phyloP scores from a whole-genome alignment of 305 asterid species.

The Ilex paraguariensis region DNA sequence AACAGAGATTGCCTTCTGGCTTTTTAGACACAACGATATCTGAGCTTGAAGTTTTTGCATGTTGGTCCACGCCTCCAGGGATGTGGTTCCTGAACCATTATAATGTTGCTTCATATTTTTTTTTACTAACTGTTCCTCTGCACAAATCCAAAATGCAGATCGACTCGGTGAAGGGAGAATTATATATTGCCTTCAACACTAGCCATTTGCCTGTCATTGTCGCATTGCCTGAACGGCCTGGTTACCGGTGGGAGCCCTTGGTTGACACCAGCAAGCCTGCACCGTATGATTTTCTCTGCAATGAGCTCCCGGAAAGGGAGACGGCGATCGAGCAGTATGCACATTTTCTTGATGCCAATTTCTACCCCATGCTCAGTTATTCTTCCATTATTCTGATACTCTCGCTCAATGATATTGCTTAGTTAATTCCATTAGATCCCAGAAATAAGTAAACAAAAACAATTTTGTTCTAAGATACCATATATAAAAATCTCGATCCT shows the following conservation, averaged over 20 bases:
- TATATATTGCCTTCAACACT: constrained; percentile 75
- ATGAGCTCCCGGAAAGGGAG: constrained; percentile 44
- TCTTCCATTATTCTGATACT: constrained; percentile 73
- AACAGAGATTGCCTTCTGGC: too few relatives aligned
- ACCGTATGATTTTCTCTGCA: constrained; percentile 68
- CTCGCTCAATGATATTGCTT: constrained; percentile 29
- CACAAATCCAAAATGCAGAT: constrained; percentile 26
- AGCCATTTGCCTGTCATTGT: constrained; percentile 68
- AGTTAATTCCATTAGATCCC: background rate
- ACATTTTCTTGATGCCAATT: constrained; percentile 77
- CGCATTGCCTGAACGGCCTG: constrained; percentile 71
- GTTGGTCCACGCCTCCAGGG: too few relatives aligned
- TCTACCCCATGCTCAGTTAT: constrained; percentile 91
- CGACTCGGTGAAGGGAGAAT: constrained; percentile 80
- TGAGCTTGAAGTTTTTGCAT: too few relatives aligned
- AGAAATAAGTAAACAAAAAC: too few relatives aligned
- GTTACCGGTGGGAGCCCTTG: constrained; percentile 79
- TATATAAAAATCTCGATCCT: too few relatives aligned
- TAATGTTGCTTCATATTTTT: too few relatives aligned
- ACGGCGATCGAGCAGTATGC: constrained; percentile 54
- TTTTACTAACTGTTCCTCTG: too few relatives aligned
- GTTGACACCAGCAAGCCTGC: constrained; percentile 86
- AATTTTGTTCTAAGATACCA: too few relatives aligned
- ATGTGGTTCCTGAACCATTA: too few relatives aligned
- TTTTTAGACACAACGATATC: too few relatives aligned